Evolutionary conservation across 78 protist species (phyloP).

Genomic region (Dictyostelium citrinum): DNA sequence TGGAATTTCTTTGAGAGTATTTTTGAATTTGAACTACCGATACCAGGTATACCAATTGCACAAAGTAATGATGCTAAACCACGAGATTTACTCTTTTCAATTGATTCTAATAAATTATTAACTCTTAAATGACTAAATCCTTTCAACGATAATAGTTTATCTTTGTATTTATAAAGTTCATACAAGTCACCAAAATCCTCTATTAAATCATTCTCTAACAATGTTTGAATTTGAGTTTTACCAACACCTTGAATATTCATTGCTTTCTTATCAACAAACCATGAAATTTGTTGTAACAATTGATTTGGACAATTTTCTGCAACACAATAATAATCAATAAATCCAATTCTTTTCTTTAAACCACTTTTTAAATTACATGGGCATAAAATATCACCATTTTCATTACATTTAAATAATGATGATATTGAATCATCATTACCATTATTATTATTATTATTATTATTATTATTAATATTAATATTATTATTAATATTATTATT

Average conservation of each 20-base stretch:
- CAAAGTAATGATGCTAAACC: constrained; percentile 3
- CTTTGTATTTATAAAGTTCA: neutral
- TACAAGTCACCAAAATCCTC: constrained; percentile 40
- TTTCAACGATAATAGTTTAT: neutral
- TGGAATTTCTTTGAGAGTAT: constrained; percentile 1
- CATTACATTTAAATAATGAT: neutral
- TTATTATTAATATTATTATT: neutral
- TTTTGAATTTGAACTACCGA: constrained; percentile 33
- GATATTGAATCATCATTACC: too few species aligned
- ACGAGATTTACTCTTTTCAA: constrained; percentile 23
- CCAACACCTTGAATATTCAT: constrained; percentile 73
- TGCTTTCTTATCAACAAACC: constrained; percentile 52
- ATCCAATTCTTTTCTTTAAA: neutral
- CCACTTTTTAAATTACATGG: constrained; percentile 20
- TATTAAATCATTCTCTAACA: neutral
- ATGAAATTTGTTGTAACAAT: neutral
- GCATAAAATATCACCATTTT: neutral
- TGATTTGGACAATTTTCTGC: constrained; percentile 18
- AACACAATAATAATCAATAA: constrained; percentile 37
- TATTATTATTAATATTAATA: neutral
- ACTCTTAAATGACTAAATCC: constrained; percentile 39
- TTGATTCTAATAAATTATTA: constrained; percentile 24
- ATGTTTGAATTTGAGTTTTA: neutral
- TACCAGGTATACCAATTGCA: constrained; percentile 55
- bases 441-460: neutral